Percentiles rank a stretch among this genome's conserved stretches.
Evolutionary conservation across 2,329 filamentous ascomycete genomes (phyloP).

Genomic region (Colletotrichum trifolii): DNA sequence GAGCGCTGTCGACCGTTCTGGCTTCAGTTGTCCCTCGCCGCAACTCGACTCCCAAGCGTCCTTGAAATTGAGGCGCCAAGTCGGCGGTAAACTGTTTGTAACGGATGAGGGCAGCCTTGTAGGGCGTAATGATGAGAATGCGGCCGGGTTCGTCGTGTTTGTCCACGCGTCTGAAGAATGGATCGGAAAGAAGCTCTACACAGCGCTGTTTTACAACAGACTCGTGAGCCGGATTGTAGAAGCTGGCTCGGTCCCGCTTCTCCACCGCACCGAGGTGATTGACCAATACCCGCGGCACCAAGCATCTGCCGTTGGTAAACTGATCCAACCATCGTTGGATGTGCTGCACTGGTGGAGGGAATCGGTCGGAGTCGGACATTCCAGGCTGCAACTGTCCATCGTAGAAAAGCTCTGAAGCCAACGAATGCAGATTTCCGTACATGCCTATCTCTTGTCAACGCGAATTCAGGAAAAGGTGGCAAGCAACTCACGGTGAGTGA

Average conservation of each 20-base stretch:
- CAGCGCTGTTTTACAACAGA: constrained; percentile 50
- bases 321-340: constrained; percentile 45
- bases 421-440: constrained; percentile 50
- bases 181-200: constrained; percentile 45
- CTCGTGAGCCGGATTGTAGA: constrained; percentile 53
- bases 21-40: constrained; percentile 18
- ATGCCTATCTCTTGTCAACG: constrained; percentile 36
- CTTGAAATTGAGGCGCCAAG: constrained; percentile 17
- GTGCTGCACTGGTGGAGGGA: constrained; percentile 43
- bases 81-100: constrained; percentile 43
- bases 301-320: constrained; percentile 39
- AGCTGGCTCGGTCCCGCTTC: constrained; percentile 46
- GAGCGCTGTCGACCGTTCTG: constrained; percentile 58
- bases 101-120: constrained; percentile 49
- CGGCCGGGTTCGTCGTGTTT: constrained; percentile 43
- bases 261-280: constrained; percentile 44
- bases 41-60: constrained; percentile 5
- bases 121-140: constrained; percentile 58
- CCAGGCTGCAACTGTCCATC: constrained; percentile 50
- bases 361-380: constrained; percentile 39
- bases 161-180: constrained; percentile 46
- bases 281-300: constrained; percentile 52
- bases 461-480: background rate
- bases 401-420: constrained; percentile 57
- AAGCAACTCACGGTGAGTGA: constrained; percentile 47